These are phyloP conservation scores for Panaeolus papilionaceus DNA, from an alignment of 768 basidiomycete genomes.

Conservation along the genomic window DNA sequence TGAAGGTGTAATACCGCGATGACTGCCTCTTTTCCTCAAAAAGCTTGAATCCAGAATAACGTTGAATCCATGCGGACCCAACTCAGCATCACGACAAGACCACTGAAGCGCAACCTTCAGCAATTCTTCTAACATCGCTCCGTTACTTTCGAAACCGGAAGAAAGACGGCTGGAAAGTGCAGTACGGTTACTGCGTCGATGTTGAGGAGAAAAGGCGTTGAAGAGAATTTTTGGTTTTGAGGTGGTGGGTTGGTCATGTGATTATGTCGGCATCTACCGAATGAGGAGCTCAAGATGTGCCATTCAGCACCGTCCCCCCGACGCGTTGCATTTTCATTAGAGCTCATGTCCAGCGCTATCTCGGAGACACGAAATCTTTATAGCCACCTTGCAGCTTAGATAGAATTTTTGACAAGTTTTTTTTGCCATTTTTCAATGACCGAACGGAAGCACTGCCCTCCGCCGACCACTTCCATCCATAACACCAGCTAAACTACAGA, in stretches of 20 bases:
- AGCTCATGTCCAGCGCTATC: no score
- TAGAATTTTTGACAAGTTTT: constrained; percentile 17
- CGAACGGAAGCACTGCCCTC: constrained; percentile 23
- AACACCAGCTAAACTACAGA: constrained; percentile 15
- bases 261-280: not conserved
- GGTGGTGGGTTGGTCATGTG: not conserved
- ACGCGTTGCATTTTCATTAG: not conserved
- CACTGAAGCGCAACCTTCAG: not conserved
- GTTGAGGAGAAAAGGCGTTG: constrained; percentile 22
- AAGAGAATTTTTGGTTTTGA: not conserved
- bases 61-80: constrained; percentile 10
- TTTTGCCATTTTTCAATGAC: constrained; percentile 15
- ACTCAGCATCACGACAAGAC: constrained; percentile 21
- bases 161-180: constrained; percentile 33
- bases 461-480: constrained; percentile 24
- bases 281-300: not conserved
- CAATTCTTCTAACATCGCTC: constrained; percentile 34
- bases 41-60: constrained; percentile 1
- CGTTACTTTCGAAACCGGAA: constrained; percentile 35
- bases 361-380: no score
- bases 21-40: constrained; percentile 13
- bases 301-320: not conserved
- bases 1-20: constrained; percentile 1
- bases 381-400: no score
- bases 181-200: constrained; percentile 37